phyloP scores from a whole-genome alignment of 1,139 yeast genomes.

The Kodamaea fungicola region DNA sequence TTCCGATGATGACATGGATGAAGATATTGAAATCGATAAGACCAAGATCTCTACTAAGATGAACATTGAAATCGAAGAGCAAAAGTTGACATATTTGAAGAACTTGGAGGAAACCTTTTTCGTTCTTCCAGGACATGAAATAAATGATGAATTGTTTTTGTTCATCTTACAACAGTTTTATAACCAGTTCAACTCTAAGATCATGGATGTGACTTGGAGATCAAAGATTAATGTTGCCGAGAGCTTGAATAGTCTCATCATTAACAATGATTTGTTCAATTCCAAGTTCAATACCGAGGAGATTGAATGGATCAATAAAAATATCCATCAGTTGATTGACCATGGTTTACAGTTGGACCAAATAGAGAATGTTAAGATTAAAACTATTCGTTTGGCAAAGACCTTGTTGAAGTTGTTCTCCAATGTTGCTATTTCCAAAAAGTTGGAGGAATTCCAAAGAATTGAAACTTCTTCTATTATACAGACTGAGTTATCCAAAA shows the following conservation, averaged over 20 bases:
- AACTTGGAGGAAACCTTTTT: slow-evolving; percentile 30
- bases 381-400: slow-evolving; percentile 33
- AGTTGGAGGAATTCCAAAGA: slow-evolving; percentile 1
- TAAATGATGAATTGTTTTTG: slow-evolving; percentile 19
- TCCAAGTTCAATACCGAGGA: slow-evolving; percentile 5
- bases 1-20: slow-evolving; percentile 23
- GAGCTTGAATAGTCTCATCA: slow-evolving; percentile 13
- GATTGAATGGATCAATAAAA: slow-evolving; percentile 13
- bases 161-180: slow-evolving; percentile 21
- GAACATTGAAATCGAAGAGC: slow-evolving; percentile 36
- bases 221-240: slow-evolving; percentile 48
- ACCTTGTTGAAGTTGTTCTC: slow-evolving; percentile 15
- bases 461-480: slow-evolving; percentile 31
- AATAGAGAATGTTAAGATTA: slow-evolving; percentile 63
- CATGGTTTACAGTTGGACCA: slow-evolving; percentile 42
- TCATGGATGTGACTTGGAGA: slow-evolving; percentile 56
- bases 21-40: slow-evolving; percentile 25
- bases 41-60: slow-evolving; percentile 23
- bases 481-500: slow-evolving; percentile 19
- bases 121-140: slow-evolving; percentile 16
- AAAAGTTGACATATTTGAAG: slow-evolving; percentile 28
- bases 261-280: slow-evolving; percentile 1
- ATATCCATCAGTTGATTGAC: slow-evolving; percentile 23
- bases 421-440: slow-evolving; percentile 5
- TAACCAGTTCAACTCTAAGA: slow-evolving; percentile 24